Base-by-base conservation (phyloP, 2,329 filamentous ascomycete genomes). In the Phaeosphaeriaceae sp. region DNA sequence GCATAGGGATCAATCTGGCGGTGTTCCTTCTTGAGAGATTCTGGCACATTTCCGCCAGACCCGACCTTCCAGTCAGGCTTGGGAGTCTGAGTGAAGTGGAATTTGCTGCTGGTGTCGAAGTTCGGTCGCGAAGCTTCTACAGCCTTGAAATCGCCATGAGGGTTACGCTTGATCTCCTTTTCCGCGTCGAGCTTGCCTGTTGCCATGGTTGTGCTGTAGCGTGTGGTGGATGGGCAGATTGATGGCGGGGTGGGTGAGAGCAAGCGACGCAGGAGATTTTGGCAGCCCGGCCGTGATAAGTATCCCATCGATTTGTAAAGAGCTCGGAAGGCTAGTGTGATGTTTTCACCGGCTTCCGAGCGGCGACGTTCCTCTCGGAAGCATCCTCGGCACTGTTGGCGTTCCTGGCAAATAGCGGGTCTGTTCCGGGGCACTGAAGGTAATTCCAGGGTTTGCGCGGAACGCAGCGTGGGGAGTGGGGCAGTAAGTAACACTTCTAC, bases 1-100 rank as follows among this genome's bases (percentile, higher is more conserved):
- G 84, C 89, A 75, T 93, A 88, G 0, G 93, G 93, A 76, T 97
- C 89, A 68, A 97, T 96, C 71, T 88, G 81, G 63, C 94, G 78
- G 79, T 97, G 91, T 1, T 80, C 75, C 58, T 87, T 85, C 54
- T 80, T 73, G 61, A 85, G 69, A 55, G 78, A 79, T 13, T 83
- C 82, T 19, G 76, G 73, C 61, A 81, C 75, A 80, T 92, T 93
- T 59, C 86, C 83, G 64, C 91, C 91, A 49, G 81, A 74, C 54
- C 90, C 91, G 57, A 84, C 83, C 41, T 82, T 81, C 91, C 91
- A 93, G 46, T 79, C 73, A 0, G 91, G 88, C 20, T 84, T 78
- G n/a, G 83, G 80, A 1, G 90, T 88, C 73, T 91, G 84, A 20
- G 85, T 89, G 76, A 82, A 86, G 58, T 78, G 81, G 71, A 88